These are phyloP conservation scores for Flagelloscypha sp. DNA, from an alignment of 768 basidiomycete genomes.

Conservation along the genomic window DNA sequence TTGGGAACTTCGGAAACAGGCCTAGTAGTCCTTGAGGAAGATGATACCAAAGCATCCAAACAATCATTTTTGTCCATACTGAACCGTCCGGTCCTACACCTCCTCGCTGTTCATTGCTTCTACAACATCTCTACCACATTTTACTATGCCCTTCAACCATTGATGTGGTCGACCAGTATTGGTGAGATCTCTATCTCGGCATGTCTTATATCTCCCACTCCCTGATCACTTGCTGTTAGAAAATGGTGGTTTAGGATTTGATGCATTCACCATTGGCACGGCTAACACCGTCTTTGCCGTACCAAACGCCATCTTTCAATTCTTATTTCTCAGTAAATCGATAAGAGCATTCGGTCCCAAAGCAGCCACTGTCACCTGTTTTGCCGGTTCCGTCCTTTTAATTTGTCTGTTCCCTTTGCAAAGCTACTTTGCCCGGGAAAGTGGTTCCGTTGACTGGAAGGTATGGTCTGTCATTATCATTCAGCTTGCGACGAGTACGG, in stretches of 20 bases:
- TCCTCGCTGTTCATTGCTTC: background rate
- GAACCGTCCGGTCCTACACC: background rate
- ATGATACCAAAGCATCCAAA: too few relatives aligned
- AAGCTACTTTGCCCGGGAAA: conserved; percentile 9
- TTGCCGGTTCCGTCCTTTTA: conserved; percentile 6
- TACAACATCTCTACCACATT: background rate
- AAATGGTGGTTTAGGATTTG: conserved; percentile 1
- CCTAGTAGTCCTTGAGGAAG: too few relatives aligned
- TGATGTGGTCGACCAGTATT: conserved; percentile 1
- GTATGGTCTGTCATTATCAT: conserved; percentile 13
- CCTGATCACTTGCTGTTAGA: too few relatives aligned
- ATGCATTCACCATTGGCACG: background rate
- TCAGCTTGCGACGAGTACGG: conserved; percentile 10
- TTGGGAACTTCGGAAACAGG: too few relatives aligned
- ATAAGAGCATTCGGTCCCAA: conserved; percentile 12
- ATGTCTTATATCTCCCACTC: too few relatives aligned
- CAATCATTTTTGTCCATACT: too few relatives aligned
- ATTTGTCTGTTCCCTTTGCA: conserved; percentile 13
- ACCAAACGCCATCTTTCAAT: too few relatives aligned
- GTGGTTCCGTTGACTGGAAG: conserved; percentile 9
- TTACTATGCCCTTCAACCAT: background rate
- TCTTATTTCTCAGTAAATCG: too few relatives aligned
- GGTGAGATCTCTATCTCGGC: too few relatives aligned
- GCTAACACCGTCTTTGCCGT: too few relatives aligned
- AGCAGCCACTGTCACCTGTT: conserved; percentile 8